phyloP scores from a whole-genome alignment of 2,329 filamentous ascomycete species.

The Penicillium sp. region DNA sequence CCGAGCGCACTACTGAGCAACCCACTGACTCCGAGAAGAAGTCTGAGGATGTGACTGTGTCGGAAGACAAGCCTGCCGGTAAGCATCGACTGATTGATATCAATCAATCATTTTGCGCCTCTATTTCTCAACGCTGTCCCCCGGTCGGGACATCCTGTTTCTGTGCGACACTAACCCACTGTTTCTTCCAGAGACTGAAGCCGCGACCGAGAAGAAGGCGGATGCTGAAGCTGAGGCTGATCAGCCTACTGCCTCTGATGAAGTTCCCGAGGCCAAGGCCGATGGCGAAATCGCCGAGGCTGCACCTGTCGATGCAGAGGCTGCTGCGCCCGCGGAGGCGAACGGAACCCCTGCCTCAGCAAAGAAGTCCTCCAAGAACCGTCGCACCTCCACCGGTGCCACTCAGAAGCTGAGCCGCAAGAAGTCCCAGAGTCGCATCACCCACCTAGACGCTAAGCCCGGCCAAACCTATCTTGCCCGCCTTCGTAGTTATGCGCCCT shows the following conservation, averaged over 20 bases:
- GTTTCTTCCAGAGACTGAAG: conserved; percentile 18
- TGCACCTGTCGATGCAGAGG: conserved; percentile 27
- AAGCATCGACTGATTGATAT: conserved; percentile 11
- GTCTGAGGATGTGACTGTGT: conserved; percentile 22
- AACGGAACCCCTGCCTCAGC: conserved; percentile 52
- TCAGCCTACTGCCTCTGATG: conserved; percentile 27
- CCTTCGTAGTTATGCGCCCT: conserved; percentile 90
- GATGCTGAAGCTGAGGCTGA: conserved; percentile 31
- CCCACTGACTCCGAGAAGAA: conserved; percentile 30
- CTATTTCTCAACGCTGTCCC: conserved; percentile 1
- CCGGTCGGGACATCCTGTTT: not conserved
- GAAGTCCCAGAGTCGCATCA: conserved; percentile 70
- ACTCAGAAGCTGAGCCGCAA: conserved; percentile 83
- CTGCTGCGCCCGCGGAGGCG: conserved; percentile 35
- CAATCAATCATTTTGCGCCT: not conserved
- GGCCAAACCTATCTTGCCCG: conserved; percentile 91
- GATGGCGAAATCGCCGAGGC: conserved; percentile 24
- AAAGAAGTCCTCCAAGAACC: conserved; percentile 55
- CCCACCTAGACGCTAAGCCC: conserved; percentile 76
- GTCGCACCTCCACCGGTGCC: conserved; percentile 69
- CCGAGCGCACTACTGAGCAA: conserved; percentile 31
- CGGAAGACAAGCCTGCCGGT: conserved; percentile 23
- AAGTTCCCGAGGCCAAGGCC: conserved; percentile 28
- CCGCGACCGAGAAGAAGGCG: conserved; percentile 30
- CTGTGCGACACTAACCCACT: conserved; percentile 25